Evolutionary conservation across 768 basidiomycete species (phyloP), one percentile per base, ranked within the genome.

Genomic region (Leccinum longicurvipes): DNA sequence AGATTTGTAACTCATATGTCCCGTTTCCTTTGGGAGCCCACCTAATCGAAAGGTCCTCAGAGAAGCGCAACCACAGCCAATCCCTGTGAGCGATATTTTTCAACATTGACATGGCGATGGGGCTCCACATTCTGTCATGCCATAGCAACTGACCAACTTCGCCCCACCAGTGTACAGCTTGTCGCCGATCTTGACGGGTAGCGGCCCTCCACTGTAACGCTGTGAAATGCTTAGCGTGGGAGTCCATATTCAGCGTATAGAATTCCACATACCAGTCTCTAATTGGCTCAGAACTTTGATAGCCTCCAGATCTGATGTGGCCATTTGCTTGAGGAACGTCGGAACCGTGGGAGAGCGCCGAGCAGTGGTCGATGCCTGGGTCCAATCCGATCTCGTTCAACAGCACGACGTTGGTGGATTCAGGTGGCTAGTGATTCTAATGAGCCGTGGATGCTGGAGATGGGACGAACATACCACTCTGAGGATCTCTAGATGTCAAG

Each of bases 241-340:
- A 15, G 5, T 10, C 11, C 3, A 0, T 1, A 23, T 3, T 11
- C 3, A 6, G 15, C 3, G 11, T 23, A 12, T 15, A 6, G 28
- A 44, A 44, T 8, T 1, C 9, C n/a, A 67, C 70, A 8, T 51
- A 78, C 74, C 9, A 77, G 29, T 56, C 1, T 65, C 47, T 1
- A 75, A 19, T 5, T 55, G 58, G 41, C 59, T 64, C 17, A 77
- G 51, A 5, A 63, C 29, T 1, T 66, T 60, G 3, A 74, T 27
- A 1, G 66, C 60, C 4, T 63, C 65, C 0, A n/a, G n/a, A n/a
- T 63, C 47, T 1, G 69, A 70, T 1, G 49, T 39, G 2, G 59
- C 67, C 74, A 77, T 77, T 24, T 66, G 60, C 36, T 78, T 70
- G 3, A 80, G 51, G 10, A 80, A 63, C 0, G 73, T 45, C 0